Evolutionary conservation across 768 basidiomycete genomes (phyloP), one percentile per base, ranked within the genome.

Genomic region (Lactarius deliciosus): DNA sequence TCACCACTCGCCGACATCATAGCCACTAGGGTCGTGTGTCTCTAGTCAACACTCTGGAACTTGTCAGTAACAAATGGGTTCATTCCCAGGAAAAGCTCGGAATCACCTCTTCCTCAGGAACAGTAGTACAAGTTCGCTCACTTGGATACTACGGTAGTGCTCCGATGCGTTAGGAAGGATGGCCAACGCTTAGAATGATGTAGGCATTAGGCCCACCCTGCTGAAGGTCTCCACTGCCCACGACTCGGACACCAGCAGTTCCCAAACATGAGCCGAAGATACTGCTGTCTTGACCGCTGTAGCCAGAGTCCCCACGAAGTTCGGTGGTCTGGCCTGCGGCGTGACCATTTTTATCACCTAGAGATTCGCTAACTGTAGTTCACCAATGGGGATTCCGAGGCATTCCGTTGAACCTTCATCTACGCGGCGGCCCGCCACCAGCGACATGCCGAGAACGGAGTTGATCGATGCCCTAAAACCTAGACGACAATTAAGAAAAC

Each of bases 401-500:
- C 76, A 82, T 74, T 89, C 77, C 36, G 68, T 72, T 10, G 77
- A n/a, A n/a, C 30, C 30, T 30, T 30, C 6, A 30, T 32, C 6
- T 32, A 32, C 32, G 32, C 32, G 32, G 32, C 32, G 32, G 32
- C 32, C 32, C 6, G 32, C 32, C 32, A 6, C 32, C 32, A 32
- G 6, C 32, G 30, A 30, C 40, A 20, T 34, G 32, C 25, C 13
- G 6, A 38, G 25, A 30, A 15, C 20, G 56, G 13, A 50, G 28
- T 22, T 28, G 25, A 15, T 6, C 20, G 28, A 54, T 57, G 15
- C 16, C 76, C 82, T 70, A 89, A 87, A 87, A 88, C 18, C 86
- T 87, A 61, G 89, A 82, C 5, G 87, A 71, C 80, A 89, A 70
- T 87, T 87, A 55, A 85, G 53, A 58, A 88, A 72, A 0, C 88